Evolutionary conservation across 257 asterid genomes (phyloP).

Genomic region (Hygrophila difformis): DNA sequence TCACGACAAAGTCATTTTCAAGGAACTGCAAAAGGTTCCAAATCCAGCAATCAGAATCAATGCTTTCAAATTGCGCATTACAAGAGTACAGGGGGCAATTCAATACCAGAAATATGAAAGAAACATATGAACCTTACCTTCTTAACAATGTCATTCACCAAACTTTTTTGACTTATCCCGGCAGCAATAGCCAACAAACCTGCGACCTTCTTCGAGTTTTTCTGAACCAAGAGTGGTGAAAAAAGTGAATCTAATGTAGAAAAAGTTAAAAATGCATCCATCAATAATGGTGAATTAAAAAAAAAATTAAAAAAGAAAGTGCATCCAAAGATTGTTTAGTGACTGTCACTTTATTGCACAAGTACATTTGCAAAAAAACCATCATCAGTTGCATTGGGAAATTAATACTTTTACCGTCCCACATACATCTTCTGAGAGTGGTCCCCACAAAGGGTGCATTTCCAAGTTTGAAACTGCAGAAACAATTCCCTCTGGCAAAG

Average conservation of each 20-base stretch:
- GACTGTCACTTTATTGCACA: background rate
- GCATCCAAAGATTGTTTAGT: no score
- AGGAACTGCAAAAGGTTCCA: slow-evolving; percentile 52
- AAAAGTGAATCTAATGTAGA: slow-evolving; percentile 10
- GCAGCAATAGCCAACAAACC: slow-evolving; percentile 74
- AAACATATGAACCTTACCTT: slow-evolving; percentile 38
- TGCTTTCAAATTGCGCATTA: background rate
- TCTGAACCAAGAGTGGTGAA: slow-evolving; percentile 29
- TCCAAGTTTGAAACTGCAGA: slow-evolving; percentile 56
- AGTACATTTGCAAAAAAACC: background rate
- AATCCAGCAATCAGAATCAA: background rate
- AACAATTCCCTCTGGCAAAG: slow-evolving; percentile 70
- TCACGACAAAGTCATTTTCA: slow-evolving; percentile 51
- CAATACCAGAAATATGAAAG: background rate
- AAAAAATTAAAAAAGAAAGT: no score
- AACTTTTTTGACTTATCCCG: slow-evolving; percentile 69
- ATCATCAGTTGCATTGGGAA: no score
- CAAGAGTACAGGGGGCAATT: background rate
- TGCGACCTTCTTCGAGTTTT: slow-evolving; percentile 21
- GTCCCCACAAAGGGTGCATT: slow-evolving; percentile 72
- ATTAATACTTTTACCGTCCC: no score
- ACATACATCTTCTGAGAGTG: slow-evolving; percentile 38
- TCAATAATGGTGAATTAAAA: no score
- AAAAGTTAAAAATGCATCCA: no score
- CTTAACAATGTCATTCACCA: slow-evolving; percentile 50